Base-by-base conservation (phyloP, 2,329 filamentous ascomycete species). In the Claviceps quebecensis region DNA sequence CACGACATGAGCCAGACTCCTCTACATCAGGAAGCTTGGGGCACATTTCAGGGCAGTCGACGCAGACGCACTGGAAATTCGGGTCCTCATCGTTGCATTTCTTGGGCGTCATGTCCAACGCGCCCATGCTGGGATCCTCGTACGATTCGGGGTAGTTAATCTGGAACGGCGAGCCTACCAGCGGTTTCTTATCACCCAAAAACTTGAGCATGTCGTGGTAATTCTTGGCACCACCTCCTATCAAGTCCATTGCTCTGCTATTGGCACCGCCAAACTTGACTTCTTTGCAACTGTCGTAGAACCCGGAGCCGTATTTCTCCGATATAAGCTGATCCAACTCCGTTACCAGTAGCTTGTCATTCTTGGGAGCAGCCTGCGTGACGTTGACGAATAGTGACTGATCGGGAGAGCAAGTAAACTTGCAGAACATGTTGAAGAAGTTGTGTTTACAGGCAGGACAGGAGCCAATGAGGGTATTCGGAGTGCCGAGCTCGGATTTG, bases 361-460 rank as follows among this genome's bases (percentile, higher is more conserved):
- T 71, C 63, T 80, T 87, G 22, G 76, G 67, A 56, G 79, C 77
- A 0, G 83, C 85, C 50, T 82, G 70, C 11, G 93, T 97, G 44
- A 98, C 81, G 61, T 98, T 98, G 65, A 98, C 75, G 63, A 98
- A 98, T 0, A 95, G 73, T 0, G 89, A 96, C 66, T 98, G 93
- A 62, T 98, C 86, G 5, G 94, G 91, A 4, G 93, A 98, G 72
- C 94, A 98, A 2, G 90, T 97, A 63, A 98, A 97, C 4, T 89
- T 94, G 71, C 93, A 98, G 68, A 98, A 98, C 45, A 94, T 75
- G 71, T 98, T 95, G 74, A 87, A 97, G 73, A 98, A 98, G 73
- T 98, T 98, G 61, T 90, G 85, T 68, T 93, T 95, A 77, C 93
- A 98, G 36, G 94, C 93, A 1, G 93, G 93, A 65, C 93, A 98